phyloP scores from a whole-genome alignment of 2,329 filamentous ascomycete genomes.

The Aotearoamyces nothofagi region DNA sequence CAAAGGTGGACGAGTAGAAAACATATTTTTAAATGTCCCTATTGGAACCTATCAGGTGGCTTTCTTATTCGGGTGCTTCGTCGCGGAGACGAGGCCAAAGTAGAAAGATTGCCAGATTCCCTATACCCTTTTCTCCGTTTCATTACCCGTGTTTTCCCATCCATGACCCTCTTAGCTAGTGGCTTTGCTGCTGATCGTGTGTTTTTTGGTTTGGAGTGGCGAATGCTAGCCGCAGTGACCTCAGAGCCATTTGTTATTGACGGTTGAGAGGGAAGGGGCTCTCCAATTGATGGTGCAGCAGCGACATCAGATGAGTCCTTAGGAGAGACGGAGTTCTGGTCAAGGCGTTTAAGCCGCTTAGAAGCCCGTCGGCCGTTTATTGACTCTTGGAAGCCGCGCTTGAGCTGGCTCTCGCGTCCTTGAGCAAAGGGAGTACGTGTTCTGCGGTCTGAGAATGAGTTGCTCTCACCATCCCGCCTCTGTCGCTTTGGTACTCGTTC shows the following conservation, averaged over 20 bases:
- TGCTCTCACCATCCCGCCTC: constrained; percentile 1
- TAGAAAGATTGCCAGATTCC: constrained; percentile 1
- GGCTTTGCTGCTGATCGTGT: constrained; percentile 1
- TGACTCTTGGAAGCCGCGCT: constrained; percentile 1
- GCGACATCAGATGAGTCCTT: neutral
- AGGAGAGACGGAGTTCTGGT: neutral
- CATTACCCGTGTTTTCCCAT: constrained; percentile 1
- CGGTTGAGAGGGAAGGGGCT: neutral
- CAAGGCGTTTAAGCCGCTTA: constrained; percentile 1
- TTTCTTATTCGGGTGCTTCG: constrained; percentile 2
- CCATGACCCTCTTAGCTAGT: constrained; percentile 1
- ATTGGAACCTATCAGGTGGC: constrained; percentile 1
- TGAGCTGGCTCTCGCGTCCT: constrained; percentile 1
- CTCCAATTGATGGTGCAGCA: neutral
- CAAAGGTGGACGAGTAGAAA: neutral
- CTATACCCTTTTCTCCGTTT: neutral
- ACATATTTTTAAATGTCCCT: neutral
- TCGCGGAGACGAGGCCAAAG: constrained; percentile 1
- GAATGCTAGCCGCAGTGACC: neutral
- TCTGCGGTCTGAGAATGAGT: constrained; percentile 1
- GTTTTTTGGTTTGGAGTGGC: neutral
- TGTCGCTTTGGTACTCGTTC: constrained; percentile 2
- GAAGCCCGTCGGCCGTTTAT: constrained; percentile 1
- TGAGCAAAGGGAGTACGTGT: neutral
- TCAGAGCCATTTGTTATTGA: neutral